Percentiles rank a stretch among this genome's conserved stretches.
Evolutionary conservation across 345 rosid genomes (phyloP).

Genomic region (Murraya koenigii): DNA sequence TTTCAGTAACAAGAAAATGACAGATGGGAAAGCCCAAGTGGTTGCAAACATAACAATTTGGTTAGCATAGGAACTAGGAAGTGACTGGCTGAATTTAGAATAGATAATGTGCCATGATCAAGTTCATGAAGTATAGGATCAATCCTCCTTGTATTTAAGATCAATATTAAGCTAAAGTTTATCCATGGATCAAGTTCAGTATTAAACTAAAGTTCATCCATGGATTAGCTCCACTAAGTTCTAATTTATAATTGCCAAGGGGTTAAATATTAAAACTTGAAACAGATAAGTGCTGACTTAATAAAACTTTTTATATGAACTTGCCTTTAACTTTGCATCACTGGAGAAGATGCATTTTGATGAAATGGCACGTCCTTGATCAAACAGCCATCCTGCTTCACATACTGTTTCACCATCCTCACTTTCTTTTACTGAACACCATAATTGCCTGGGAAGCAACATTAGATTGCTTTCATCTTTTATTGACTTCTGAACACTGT

Average conservation of each 20-base stretch:
- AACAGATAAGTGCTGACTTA: background rate
- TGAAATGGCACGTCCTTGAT: conserved; percentile 49
- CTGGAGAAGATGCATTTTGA: conserved; percentile 64
- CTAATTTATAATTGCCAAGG: background rate
- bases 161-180: background rate
- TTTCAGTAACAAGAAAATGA: no score
- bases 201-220: background rate
- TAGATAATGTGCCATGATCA: background rate
- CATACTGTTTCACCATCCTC: conserved; percentile 38
- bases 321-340: conserved; percentile 57
- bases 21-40: background rate
- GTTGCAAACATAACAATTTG: background rate
- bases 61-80: background rate
- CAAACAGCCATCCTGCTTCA: conserved; percentile 76
- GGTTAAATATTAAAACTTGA: background rate
- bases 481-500: conserved; percentile 31
- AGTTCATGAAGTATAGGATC: background rate
- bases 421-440: conserved; percentile 59
- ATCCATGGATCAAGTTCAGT: background rate
- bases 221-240: background rate
- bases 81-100: background rate
- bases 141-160: background rate
- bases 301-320: background rate
- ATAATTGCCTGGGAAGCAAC: conserved; percentile 74
- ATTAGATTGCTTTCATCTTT: conserved; percentile 54